A percentile compares a stretch with the other conserved stretches of the same genome.
Evolutionary conservation across 768 basidiomycete species (phyloP).

Genomic region (Floccularia luteovirens): DNA sequence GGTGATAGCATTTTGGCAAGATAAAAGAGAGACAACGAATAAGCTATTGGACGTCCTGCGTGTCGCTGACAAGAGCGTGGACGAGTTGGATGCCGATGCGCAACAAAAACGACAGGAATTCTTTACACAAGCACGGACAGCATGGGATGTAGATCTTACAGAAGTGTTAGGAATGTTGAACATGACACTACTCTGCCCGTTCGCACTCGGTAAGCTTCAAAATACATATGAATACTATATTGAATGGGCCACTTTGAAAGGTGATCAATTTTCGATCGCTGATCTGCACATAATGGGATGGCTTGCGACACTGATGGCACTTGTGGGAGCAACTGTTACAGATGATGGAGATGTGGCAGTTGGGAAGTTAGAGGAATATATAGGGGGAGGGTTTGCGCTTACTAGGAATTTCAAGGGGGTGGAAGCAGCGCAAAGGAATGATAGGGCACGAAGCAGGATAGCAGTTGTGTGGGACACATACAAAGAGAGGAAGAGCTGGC

Average conservation of each 20-base stretch:
- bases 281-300: slow-evolving; percentile 79
- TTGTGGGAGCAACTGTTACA: slow-evolving; percentile 43
- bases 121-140: slow-evolving; percentile 37
- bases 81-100: slow-evolving; percentile 29
- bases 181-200: slow-evolving; percentile 58
- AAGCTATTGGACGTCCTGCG: slow-evolving; percentile 36
- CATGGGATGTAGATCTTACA: slow-evolving; percentile 46
- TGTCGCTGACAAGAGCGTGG: slow-evolving; percentile 30
- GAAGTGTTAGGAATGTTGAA: slow-evolving; percentile 38
- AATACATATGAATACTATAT: neutral
- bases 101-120: slow-evolving; percentile 38
- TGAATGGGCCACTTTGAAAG: slow-evolving; percentile 26
- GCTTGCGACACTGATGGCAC: slow-evolving; percentile 51
- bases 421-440: slow-evolving; percentile 18
- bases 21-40: slow-evolving; percentile 39
- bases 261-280: slow-evolving; percentile 77
- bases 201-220: slow-evolving; percentile 45
- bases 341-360: slow-evolving; percentile 47
- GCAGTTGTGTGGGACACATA: slow-evolving; percentile 67
- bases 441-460: slow-evolving; percentile 50
- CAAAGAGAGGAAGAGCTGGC: slow-evolving; percentile 62
- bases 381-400: slow-evolving; percentile 38
- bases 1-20: slow-evolving; percentile 53
- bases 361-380: slow-evolving; percentile 41
- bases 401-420: slow-evolving; percentile 30